phyloP scores from a whole-genome alignment of 202 grass and related monocot genomes.

The Carex sylvatica region DNA sequence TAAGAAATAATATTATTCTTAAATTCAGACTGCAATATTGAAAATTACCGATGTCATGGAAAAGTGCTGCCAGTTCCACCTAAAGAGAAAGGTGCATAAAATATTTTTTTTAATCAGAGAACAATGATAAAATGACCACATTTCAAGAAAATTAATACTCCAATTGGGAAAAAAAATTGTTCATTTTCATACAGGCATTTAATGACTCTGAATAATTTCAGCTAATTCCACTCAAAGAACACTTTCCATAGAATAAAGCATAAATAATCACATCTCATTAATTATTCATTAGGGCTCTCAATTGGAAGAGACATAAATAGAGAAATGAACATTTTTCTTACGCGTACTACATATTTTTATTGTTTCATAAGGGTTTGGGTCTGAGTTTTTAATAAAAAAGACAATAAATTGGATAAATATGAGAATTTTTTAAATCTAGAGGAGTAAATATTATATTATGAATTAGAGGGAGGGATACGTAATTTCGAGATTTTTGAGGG shows the following conservation, averaged over 20 bases:
- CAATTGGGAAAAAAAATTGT: background rate
- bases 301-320: background rate
- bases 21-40: background rate
- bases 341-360: too few species aligned
- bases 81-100: constrained; percentile 16
- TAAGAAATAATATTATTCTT: constrained; percentile 3
- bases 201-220: background rate
- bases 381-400: too few species aligned
- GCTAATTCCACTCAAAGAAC: background rate
- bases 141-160: background rate
- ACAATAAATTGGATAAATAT: too few species aligned
- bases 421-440: too few species aligned
- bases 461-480: too few species aligned
- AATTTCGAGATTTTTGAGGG: too few species aligned
- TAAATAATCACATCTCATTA: background rate
- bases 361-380: too few species aligned
- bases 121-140: background rate
- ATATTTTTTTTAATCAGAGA: background rate
- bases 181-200: background rate
- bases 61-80: constrained; percentile 80
- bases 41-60: constrained; percentile 75
- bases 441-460: too few species aligned
- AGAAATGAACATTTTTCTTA: too few species aligned
- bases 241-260: background rate
- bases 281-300: background rate